phyloP scores from a whole-genome alignment of 1,139 yeast genomes.

The Pichia kudriavzevii region DNA sequence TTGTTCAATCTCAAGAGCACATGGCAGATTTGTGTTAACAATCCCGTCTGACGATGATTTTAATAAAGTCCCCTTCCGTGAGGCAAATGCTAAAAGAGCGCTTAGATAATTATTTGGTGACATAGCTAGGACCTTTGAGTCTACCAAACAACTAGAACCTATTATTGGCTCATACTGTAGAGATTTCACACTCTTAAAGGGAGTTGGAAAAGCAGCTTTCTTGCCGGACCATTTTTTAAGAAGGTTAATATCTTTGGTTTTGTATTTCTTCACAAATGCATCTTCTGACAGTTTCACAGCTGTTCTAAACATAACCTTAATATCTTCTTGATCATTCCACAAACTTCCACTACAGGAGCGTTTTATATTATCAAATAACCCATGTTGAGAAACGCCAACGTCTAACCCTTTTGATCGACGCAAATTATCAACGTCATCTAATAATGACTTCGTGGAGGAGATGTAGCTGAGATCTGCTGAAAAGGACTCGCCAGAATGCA shows the following conservation, averaged over 20 bases:
- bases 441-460: slow-evolving; percentile 42
- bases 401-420: slow-evolving; percentile 36
- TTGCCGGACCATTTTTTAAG: too few species aligned
- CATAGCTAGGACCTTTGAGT: too few species aligned
- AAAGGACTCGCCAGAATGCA: slow-evolving; percentile 29
- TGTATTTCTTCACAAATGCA: slow-evolving; percentile 7
- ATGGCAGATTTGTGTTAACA: too few species aligned
- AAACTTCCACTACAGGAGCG: slow-evolving; percentile 13
- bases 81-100: too few species aligned
- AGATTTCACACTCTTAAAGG: slow-evolving; percentile 19
- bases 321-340: slow-evolving; percentile 38
- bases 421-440: slow-evolving; percentile 55
- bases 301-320: slow-evolving; percentile 27
- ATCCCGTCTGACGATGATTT: too few species aligned
- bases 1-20: too few species aligned
- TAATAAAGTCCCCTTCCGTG: too few species aligned
- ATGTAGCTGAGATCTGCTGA: slow-evolving; percentile 8
- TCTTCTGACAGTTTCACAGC: slow-evolving; percentile 17
- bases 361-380: slow-evolving; percentile 21
- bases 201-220: slow-evolving; percentile 15
- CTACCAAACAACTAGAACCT: too few species aligned
- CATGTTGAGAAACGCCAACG: slow-evolving; percentile 17
- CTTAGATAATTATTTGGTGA: too few species aligned
- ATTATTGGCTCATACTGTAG: slow-evolving; percentile 15
- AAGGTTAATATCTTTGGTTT: too few species aligned